Conservation (phyloP, 2,329 filamentous ascomycete genomes). For the Penicillium concentricum region DNA sequence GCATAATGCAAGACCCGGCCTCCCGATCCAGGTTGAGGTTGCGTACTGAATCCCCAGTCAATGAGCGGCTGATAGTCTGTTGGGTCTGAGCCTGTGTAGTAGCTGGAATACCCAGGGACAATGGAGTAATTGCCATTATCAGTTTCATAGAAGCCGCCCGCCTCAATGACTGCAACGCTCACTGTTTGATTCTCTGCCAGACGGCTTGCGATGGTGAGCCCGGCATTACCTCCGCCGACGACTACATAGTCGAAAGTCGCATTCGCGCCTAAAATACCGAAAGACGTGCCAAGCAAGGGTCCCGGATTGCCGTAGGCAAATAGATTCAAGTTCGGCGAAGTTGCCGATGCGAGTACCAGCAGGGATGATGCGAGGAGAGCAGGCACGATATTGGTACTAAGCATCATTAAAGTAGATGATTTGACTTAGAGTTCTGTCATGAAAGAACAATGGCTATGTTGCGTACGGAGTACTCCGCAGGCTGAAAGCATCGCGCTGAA, state of each 20-base stretch:
- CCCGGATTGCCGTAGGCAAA: conserved; percentile 18
- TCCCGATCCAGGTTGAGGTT: conserved; percentile 16
- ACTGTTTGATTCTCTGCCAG: conserved; percentile 21
- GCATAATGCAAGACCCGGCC: conserved; percentile 22
- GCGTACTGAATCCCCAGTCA: conserved; percentile 29
- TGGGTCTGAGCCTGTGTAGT: conserved; percentile 24
- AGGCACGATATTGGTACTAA: neutral
- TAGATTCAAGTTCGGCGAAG: conserved; percentile 14
- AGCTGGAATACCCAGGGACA: conserved; percentile 25
- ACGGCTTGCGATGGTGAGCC: conserved; percentile 24
- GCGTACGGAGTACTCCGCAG: too few species aligned
- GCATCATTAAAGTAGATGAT: neutral
- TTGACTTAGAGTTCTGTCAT: neutral
- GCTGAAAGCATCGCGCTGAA: neutral
- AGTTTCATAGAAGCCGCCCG: conserved; percentile 36
- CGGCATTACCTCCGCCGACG: conserved; percentile 29
- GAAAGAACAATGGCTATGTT: neutral
- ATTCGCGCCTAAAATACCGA: conserved; percentile 22
- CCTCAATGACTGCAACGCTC: conserved; percentile 34
- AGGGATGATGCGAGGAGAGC: neutral
- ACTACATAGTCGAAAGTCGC: conserved; percentile 26
- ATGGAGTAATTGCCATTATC: conserved; percentile 31
- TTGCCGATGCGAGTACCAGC: neutral
- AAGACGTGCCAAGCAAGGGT: conserved; percentile 21
- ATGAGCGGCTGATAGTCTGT: conserved; percentile 21